A percentile compares a stretch with the other conserved stretches of the same genome.
Conservation (phyloP, 441 rosid genomes). For the Dalechampia spathulata region DNA sequence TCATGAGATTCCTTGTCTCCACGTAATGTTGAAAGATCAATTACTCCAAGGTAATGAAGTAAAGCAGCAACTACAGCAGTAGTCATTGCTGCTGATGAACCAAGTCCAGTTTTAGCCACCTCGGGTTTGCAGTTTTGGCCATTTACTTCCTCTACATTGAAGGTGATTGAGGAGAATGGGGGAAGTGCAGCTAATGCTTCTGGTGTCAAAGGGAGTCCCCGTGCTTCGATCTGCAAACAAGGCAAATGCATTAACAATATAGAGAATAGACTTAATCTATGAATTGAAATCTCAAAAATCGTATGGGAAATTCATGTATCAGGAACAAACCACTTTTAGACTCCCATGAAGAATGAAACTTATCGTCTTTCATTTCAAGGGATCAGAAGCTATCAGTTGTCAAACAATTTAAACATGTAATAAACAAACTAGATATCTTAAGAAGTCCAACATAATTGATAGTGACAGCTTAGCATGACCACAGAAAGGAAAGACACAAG, state of each 20-base stretch:
- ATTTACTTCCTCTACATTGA: slow-evolving; percentile 56
- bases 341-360: background rate
- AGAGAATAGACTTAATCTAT: background rate
- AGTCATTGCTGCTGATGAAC: slow-evolving; percentile 99
- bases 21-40: slow-evolving; percentile 50
- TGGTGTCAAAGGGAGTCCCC: slow-evolving; percentile 77
- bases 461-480: background rate
- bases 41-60: slow-evolving; percentile 82
- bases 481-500: background rate
- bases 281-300: background rate
- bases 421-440: background rate
- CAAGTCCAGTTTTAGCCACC: slow-evolving; percentile 98
- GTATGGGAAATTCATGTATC: background rate
- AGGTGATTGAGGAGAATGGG: slow-evolving; percentile 81
- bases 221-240: slow-evolving; percentile 68
- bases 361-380: background rate
- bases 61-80: slow-evolving; percentile 90
- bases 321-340: background rate
- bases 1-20: slow-evolving; percentile 32
- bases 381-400: background rate
- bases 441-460: background rate
- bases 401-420: background rate
- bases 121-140: slow-evolving; percentile 78
- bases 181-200: slow-evolving; percentile 73
- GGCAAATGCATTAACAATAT: background rate